Percentiles rank a stretch among this genome's conserved stretches.
These are phyloP conservation scores for Curvularia verruculosa DNA, from an alignment of 2,329 filamentous ascomycete genomes.

Conservation along the genomic window DNA sequence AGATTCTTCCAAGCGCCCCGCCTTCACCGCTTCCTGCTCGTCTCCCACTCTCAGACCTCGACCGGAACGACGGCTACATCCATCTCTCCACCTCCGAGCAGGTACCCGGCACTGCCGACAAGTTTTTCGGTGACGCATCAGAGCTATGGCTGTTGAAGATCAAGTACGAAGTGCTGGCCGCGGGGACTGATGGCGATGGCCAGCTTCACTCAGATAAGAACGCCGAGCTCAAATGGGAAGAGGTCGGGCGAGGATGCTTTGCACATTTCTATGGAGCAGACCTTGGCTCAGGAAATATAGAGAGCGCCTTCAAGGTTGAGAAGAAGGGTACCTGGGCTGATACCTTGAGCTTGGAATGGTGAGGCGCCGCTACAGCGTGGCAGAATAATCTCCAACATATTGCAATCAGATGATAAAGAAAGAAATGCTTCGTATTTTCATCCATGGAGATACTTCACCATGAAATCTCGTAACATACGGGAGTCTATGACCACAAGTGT, in stretches of 20 bases:
- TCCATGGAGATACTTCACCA: neutral
- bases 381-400: neutral
- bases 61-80: constrained; percentile 66
- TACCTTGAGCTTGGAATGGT: constrained; percentile 41
- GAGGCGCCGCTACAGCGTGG: constrained; percentile 20
- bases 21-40: constrained; percentile 60
- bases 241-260: constrained; percentile 55
- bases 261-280: constrained; percentile 64
- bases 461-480: neutral
- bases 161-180: constrained; percentile 52
- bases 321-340: constrained; percentile 58
- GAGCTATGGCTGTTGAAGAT: constrained; percentile 62
- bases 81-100: constrained; percentile 65
- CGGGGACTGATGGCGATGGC: constrained; percentile 39
- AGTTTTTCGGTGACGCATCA: constrained; percentile 41
- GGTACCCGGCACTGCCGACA: constrained; percentile 44
- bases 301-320: constrained; percentile 55
- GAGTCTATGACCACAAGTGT: neutral
- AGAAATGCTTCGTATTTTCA: neutral
- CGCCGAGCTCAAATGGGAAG: constrained; percentile 61
- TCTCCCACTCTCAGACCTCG: constrained; percentile 65
- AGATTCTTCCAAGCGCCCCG: constrained; percentile 63
- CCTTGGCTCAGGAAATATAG: constrained; percentile 61
- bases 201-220: constrained; percentile 27
- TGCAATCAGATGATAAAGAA: neutral